Base-by-base conservation (phyloP, 1,284 basidiomycete species). In the Porodaedalea pini region DNA sequence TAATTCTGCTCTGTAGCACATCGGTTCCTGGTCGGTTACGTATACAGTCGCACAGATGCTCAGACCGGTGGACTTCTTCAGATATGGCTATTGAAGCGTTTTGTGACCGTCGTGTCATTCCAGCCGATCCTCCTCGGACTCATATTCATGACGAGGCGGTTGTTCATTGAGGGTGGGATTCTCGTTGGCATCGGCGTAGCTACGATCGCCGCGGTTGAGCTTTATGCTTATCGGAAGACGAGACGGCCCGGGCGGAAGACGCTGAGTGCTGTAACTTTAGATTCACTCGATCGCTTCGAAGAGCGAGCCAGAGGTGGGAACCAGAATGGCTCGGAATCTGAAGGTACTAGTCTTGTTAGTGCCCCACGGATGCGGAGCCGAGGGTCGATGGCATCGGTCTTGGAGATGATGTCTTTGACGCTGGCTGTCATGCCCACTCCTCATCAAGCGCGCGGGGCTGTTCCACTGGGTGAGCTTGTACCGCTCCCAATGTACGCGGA, bases 361-460 rank as follows among this genome's bases (percentile, higher is more conserved):
- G 81, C 78, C 52, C 72, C 71, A 27, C 68, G 74, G 56, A 63
- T 67, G 37, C 69, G 80, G 23, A 69, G 75, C 37, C 77, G 86
- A 56, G 83, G 85, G 13, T 88, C 86, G 2, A 84, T 88, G 73
- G 86, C 87, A 2, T 85, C 82, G 25, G 85, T 90, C 51, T 72
- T 90, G 57, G 87, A 90, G 66, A 88, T 90, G 86, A 88, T 90
- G 85, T 85, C 83, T 57, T 65, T 83, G 56, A 89, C 86, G 13
- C 73, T 90, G 34, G 86, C 86, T 2, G 85, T 88, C 13, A 79
- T 80, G 74, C 87, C 87, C 2, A 78, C 82, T 1, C 71, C 77
- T 15, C 77, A 78, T n/a, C 77, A 77, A 41, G 67, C 72, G 37
- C 75, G 78, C 60, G 84, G 83, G 1, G 77, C 85, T 31, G 76